Conservation (phyloP, 2,329 filamentous ascomycete genomes). For the Blastomyces percursus region DNA sequence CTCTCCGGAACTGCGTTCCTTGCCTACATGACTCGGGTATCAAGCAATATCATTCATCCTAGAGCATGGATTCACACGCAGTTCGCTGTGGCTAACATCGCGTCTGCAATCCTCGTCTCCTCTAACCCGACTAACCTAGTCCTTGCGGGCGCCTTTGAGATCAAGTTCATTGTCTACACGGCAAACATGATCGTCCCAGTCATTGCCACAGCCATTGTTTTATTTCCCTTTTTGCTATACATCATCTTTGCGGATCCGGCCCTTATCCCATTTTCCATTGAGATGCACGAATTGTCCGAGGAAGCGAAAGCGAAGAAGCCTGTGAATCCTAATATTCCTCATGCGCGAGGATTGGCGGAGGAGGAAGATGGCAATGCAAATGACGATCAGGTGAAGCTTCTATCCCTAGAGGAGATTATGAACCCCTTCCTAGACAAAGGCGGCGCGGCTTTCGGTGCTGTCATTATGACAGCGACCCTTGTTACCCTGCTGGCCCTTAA, state of each 20-base stretch:
- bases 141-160: slow-evolving; percentile 58
- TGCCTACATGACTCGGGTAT: slow-evolving; percentile 66
- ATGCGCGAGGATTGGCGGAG: slow-evolving; percentile 46
- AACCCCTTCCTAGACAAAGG: slow-evolving; percentile 61
- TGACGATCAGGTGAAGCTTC: slow-evolving; percentile 43
- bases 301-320: slow-evolving; percentile 46
- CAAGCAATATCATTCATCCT: slow-evolving; percentile 59
- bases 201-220: slow-evolving; percentile 52
- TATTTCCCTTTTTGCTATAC: slow-evolving; percentile 61
- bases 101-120: slow-evolving; percentile 63
- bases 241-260: slow-evolving; percentile 54
- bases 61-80: slow-evolving; percentile 64
- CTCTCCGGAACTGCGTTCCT: slow-evolving; percentile 63
- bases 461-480: slow-evolving; percentile 57
- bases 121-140: slow-evolving; percentile 70
- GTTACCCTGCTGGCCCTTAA: slow-evolving; percentile 57
- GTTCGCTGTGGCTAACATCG: slow-evolving; percentile 61
- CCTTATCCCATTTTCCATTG: slow-evolving; percentile 55
- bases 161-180: slow-evolving; percentile 62
- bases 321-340: slow-evolving; percentile 62
- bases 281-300: slow-evolving; percentile 56
- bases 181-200: slow-evolving; percentile 69
- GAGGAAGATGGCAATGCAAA: slow-evolving; percentile 41
- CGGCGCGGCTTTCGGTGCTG: slow-evolving; percentile 52
- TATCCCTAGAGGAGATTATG: slow-evolving; percentile 61